Percentiles rank a stretch among this genome's conserved stretches.
Conservation (phyloP, 306 rosid genomes). For the Nissolia schottii region DNA sequence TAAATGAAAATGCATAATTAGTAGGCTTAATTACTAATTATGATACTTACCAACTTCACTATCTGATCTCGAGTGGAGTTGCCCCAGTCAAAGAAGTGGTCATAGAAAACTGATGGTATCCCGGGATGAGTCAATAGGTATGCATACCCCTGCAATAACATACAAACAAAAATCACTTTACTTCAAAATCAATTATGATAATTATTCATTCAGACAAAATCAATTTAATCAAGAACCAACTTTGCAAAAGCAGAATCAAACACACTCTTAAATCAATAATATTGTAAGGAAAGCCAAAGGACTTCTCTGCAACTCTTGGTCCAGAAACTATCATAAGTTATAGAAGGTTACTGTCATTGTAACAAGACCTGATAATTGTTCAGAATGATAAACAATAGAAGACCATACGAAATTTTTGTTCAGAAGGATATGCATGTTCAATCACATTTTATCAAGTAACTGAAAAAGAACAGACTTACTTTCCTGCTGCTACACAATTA, state of each 20-base stretch:
- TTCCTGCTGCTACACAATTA: neutral
- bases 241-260: no score
- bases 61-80: conserved; percentile 62
- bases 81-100: conserved; percentile 77
- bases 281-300: neutral
- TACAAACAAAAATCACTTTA: no score
- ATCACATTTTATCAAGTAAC: neutral
- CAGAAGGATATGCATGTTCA: neutral
- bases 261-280: no score
- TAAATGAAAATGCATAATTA: neutral
- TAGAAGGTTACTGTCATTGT: neutral
- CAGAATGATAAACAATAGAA: neutral
- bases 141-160: conserved; percentile 69
- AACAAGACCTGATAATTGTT: neutral
- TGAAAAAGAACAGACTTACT: neutral
- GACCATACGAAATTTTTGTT: neutral
- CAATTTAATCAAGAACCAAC: no score
- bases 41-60: conserved; percentile 63
- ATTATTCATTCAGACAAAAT: no score
- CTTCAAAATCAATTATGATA: no score
- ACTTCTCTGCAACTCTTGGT: neutral
- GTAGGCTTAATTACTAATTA: neutral
- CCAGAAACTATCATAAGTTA: neutral
- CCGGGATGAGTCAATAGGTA: conserved; percentile 93
- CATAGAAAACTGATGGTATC: conserved; percentile 84